Base-by-base conservation (phyloP, 768 basidiomycete species). In the Grammothele lineata region DNA sequence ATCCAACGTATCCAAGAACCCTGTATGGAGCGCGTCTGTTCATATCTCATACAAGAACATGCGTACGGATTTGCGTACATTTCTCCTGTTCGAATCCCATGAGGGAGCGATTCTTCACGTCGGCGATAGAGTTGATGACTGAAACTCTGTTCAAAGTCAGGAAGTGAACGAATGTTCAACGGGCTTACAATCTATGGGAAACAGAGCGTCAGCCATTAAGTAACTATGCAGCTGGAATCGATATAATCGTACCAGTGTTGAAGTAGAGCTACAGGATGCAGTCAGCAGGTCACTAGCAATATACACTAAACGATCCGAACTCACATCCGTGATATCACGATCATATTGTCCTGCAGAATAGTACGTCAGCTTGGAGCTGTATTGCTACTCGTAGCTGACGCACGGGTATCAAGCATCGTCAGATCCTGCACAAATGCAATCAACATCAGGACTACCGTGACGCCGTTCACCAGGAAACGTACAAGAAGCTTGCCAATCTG, bases 341-440 rank as follows among this genome's bases (percentile, higher is more conserved):
- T 80, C 74, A 56, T 82, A 81, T 50, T 79, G 70, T 2, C 75
- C 74, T 59, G 18, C 15, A 19, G 26, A 4, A 12, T 5, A 42
- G 37, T n/a, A 19, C 26, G 23, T 15, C 10, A 27, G 1, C 2
- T 11, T n/a, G 9, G 14, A 4, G 7, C 35, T 11, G 25, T 34
- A 15, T 33, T 12, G 10, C 19, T 22, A 33, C 21, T 48, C 27
- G 25, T n/a, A 19, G 3, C 3, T 14, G n/a, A 57, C 68, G 50
- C 46, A 77, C 80, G 73, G 18, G 80, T 81, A 57, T 83, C 80
- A 14, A 83, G 67, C 77, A 83, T 78, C 9, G 77, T 74, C 55
- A 81, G 59, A 56, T 80, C 79, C 62, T 63, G 23, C 8, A 30
- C 27, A 30, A 14, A 30, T 30, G 27, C 14, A 30, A 14, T 14